Base-by-base conservation (phyloP, 768 basidiomycete genomes). In the Ramaria rubella region DNA sequence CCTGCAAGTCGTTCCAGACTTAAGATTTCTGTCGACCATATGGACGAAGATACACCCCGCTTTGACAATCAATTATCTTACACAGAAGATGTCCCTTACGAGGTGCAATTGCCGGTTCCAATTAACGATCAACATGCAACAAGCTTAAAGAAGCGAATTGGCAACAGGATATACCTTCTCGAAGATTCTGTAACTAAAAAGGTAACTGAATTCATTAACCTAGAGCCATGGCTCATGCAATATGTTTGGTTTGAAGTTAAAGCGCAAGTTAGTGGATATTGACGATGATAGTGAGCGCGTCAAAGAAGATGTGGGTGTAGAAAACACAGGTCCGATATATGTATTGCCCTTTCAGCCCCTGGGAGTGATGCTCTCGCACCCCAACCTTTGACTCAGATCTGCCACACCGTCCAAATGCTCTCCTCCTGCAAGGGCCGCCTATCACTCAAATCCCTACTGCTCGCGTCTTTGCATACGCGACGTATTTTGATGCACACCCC, bases 401-500 rank as follows among this genome's bases (percentile, higher is more conserved):
- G 24, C 42, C 55, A 3, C 31, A 79, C 57, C 78, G 90, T 60
- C 62, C 69, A 5, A 82, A 91, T 66, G 89, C 90, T 5, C 70
- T 93, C 43, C 77, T 90, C 49, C 65, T 92, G n/a, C 76, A 74
- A 4, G 90, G 90, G 23, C 64, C 79, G 6, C 87, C 90, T 0
- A 87, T 93, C 57, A 75, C 83, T 4, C 79, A 84, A 62, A 78
- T 93, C 8, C 81, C 87, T 23, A 93, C 90, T 3, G 74, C 81
- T 2, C 79, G 86, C 36, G 76, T 93, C 52, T 92, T 92, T 65
- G 89, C 85, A 0, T 93, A 92, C 62, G 83, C 84, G 30, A 86
- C 82, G 1, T 85, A 91, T 62, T 90, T 87, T 63, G 85, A 87
- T 46, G 76, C 82, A 0, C 75, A 79, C 19, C 90, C 90, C 0